A percentile compares a stretch with the other conserved stretches of the same genome.
These are phyloP conservation scores for Mucor indicus DNA, from an alignment of 371 early-diverging fungal genomes.

Conservation along the genomic window DNA sequence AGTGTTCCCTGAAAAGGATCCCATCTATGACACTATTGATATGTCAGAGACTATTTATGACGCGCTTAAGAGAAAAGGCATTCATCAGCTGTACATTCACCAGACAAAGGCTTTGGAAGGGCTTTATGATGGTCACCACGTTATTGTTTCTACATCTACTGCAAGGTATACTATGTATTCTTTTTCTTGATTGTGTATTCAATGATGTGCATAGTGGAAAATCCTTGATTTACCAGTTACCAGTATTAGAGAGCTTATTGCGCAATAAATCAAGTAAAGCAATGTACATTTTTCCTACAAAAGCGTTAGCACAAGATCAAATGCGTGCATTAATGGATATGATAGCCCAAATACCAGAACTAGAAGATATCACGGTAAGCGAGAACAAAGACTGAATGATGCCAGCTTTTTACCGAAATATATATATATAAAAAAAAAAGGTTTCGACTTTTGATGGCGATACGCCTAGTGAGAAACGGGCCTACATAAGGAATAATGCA, in stretches of 20 bases:
- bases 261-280: conserved; percentile 33
- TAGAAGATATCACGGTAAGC: conserved; percentile 16
- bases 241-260: conserved; percentile 56
- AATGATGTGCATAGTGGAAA: conserved; percentile 85
- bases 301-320: conserved; percentile 85
- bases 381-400: too few relatives aligned
- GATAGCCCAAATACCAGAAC: conserved; percentile 21
- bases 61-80: conserved; percentile 30
- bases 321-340: conserved; percentile 43
- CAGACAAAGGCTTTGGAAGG: conserved; percentile 63
- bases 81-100: conserved; percentile 61
- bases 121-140: conserved; percentile 41
- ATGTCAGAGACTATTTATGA: conserved; percentile 8
- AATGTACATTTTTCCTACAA: conserved; percentile 69
- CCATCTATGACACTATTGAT: conserved; percentile 19
- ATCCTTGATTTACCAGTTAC: conserved; percentile 74
- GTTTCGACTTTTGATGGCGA: conserved; percentile 48
- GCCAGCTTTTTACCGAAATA: neutral
- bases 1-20: conserved; percentile 17
- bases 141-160: conserved; percentile 70
- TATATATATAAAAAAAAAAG: conserved; percentile 4
- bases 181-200: too few relatives aligned
- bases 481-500: conserved; percentile 43
- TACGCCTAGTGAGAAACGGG: conserved; percentile 43
- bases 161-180: conserved; percentile 42